Percentiles rank a stretch among this genome's conserved stretches.
Evolutionary conservation across 371 early-diverging fungal genomes (phyloP).

Genomic region (Actinomortierella ambigua): DNA sequence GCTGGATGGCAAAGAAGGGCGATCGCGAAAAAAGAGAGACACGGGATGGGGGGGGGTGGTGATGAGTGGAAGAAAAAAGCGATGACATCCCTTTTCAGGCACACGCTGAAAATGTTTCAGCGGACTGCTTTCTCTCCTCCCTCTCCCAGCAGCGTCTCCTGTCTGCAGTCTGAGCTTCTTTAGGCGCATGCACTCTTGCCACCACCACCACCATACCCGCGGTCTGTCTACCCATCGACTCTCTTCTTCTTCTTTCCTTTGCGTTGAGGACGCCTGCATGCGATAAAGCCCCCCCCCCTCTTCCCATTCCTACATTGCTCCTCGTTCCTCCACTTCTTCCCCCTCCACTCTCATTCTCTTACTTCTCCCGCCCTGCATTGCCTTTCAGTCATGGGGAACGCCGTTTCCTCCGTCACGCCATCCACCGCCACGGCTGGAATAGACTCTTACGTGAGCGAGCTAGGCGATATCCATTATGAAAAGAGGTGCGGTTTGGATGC

Average conservation of each 20-base stretch:
- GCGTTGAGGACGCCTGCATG: no score
- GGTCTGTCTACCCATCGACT: no score
- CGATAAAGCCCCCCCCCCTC: neutral
- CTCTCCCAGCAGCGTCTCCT: no score
- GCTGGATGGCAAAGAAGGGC: neutral
- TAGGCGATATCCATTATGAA: constrained; percentile 76
- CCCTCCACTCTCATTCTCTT: no score
- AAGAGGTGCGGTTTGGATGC: constrained; percentile 55
- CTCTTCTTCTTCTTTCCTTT: no score
- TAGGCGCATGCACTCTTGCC: no score
- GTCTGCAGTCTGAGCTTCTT: no score
- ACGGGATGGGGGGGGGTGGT: neutral
- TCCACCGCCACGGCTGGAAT: constrained; percentile 67
- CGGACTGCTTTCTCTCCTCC: no score
- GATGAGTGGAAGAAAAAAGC: constrained; percentile 2
- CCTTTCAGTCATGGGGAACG: constrained; percentile 63
- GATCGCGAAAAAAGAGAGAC: neutral
- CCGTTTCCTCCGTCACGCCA: constrained; percentile 65
- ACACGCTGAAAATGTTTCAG: no score
- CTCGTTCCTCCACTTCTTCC: neutral
- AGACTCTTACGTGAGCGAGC: constrained; percentile 71
- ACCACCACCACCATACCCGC: no score
- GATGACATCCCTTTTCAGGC: neutral
- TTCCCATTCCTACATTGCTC: no score
- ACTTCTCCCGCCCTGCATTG: neutral